Evolutionary conservation across 2,329 filamentous ascomycete genomes (phyloP).

Genomic region (Phialocephala subalpina): DNA sequence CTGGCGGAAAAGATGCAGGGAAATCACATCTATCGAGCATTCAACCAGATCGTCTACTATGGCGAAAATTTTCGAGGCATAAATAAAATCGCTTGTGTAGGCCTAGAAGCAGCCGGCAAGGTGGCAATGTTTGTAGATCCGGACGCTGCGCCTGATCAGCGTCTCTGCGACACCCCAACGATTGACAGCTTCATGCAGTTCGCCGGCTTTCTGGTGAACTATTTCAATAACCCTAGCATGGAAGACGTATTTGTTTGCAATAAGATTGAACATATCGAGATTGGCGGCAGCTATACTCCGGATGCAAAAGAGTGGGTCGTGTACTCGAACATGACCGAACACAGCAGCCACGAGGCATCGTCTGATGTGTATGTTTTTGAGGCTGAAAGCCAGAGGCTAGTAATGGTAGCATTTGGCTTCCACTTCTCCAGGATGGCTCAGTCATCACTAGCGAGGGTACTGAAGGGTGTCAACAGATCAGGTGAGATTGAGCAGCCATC

Average conservation of each 20-base stretch:
- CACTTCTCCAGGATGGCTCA: conserved; percentile 1
- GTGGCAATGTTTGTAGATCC: not conserved
- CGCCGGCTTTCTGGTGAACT: not conserved
- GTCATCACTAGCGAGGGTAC: conserved; percentile 1
- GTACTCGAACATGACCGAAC: conserved; percentile 8
- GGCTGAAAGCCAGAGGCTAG: conserved; percentile 5
- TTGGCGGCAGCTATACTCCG: not conserved
- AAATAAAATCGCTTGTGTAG: conserved; percentile 15
- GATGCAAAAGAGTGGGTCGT: conserved; percentile 12
- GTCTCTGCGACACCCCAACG: not conserved
- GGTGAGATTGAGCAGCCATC: no score
- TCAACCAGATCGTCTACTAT: conserved; percentile 21
- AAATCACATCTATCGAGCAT: conserved; percentile 22
- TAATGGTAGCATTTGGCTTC: not conserved
- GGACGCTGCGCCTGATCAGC: not conserved
- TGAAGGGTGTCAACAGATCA: conserved; percentile 7
- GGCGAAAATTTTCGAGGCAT: conserved; percentile 18
- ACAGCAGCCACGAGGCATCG: not conserved
- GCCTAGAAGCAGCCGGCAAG: conserved; percentile 14
- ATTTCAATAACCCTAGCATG: not conserved
- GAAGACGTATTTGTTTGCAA: conserved; percentile 8
- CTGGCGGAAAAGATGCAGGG: conserved; percentile 19
- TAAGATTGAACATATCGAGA: conserved; percentile 12
- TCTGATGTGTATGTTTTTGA: conserved; percentile 16
- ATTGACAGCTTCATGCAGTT: not conserved